Evolutionary conservation across 441 rosid genomes (phyloP).

Genomic region (Melastoma candidum): DNA sequence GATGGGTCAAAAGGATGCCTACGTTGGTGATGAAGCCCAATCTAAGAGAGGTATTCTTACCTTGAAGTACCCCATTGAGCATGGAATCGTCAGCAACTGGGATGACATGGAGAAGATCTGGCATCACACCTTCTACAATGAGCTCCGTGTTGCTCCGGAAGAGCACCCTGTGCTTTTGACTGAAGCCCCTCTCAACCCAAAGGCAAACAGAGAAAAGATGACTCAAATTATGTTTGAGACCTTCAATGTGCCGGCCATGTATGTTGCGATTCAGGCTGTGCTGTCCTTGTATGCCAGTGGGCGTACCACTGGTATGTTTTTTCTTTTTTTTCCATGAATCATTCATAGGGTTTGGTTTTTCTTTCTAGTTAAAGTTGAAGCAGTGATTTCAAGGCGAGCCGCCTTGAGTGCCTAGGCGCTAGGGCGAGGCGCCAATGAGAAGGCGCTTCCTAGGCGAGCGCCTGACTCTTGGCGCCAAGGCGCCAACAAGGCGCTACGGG

Average conservation of each 20-base stretch:
- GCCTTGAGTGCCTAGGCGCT: no score
- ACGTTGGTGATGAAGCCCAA: constrained; percentile 52
- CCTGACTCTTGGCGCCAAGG: no score
- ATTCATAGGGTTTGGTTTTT: not conserved
- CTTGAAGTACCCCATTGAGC: constrained; percentile 56
- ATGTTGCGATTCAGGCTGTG: constrained; percentile 37
- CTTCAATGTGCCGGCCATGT: constrained; percentile 45
- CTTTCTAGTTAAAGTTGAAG: not conserved
- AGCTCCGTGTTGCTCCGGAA: constrained; percentile 33
- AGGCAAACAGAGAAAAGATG: constrained; percentile 33
- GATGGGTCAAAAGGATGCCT: constrained; percentile 54
- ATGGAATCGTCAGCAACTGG: constrained; percentile 66
- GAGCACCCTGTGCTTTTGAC: constrained; percentile 37
- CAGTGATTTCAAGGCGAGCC: no score
- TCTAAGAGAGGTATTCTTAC: constrained; percentile 49
- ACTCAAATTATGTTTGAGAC: constrained; percentile 40
- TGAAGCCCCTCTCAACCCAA: constrained; percentile 30
- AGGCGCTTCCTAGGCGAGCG: no score
- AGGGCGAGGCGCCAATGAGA: no score
- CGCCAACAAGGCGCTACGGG: no score
- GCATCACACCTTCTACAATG: constrained; percentile 53
- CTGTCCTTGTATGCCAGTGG: constrained; percentile 59
- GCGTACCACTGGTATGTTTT: constrained; percentile 47
- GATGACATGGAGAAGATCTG: constrained; percentile 63
- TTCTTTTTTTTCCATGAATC: not conserved